Conservation (phyloP, 345 rosid species). For the Hypericum androsaemum region DNA sequence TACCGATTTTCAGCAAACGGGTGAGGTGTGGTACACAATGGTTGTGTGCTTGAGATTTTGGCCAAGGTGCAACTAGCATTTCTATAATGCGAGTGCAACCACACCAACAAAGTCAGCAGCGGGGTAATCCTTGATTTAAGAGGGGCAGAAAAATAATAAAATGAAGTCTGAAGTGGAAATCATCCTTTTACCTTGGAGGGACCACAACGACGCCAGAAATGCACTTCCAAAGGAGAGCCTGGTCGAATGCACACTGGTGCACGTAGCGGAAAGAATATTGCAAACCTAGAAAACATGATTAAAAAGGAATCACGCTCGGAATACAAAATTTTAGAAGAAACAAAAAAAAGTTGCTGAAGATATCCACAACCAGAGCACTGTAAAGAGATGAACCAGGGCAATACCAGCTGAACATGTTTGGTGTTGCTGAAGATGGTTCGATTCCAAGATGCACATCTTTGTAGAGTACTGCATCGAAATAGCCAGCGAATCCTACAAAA, state of each 20-base stretch:
- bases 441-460: conserved; percentile 94
- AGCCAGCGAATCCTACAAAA: conserved; percentile 81
- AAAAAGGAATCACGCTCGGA: background rate
- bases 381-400: background rate
- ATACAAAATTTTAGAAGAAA: too few species aligned
- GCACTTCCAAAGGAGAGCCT: conserved; percentile 61
- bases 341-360: too few species aligned
- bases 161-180: background rate
- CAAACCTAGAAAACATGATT: conserved; percentile 45
- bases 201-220: conserved; percentile 87
- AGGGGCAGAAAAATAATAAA: background rate
- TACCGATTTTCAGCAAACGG: background rate
- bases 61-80: background rate
- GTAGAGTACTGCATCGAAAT: conserved; percentile 81
- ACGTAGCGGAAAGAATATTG: conserved; percentile 92
- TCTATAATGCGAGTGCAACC: background rate
- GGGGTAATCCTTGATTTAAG: background rate
- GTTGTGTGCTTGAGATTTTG: background rate
- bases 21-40: background rate
- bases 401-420: conserved; percentile 99
- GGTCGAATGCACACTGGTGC: conserved; percentile 49
- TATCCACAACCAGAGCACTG: too few species aligned
- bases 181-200: conserved; percentile 54
- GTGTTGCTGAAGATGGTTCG: conserved; percentile 85
- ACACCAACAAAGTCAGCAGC: background rate